Percentiles rank a stretch among this genome's conserved stretches.
phyloP scores from a whole-genome alignment of 1,284 basidiomycete species.

The Termitomyces sp. region DNA sequence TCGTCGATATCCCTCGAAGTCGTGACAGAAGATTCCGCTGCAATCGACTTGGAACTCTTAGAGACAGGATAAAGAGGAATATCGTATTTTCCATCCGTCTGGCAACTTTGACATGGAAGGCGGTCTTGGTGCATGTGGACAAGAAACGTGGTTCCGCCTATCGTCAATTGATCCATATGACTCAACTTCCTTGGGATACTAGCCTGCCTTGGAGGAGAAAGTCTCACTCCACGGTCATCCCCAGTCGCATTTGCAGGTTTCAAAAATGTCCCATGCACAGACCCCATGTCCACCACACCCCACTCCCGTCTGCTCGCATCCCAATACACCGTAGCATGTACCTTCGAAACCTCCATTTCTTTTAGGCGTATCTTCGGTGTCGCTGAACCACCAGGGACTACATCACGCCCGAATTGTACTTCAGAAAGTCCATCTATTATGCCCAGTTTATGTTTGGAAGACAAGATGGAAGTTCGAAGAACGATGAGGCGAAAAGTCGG shows the following conservation, averaged over 20 bases:
- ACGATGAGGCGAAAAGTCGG: conserved; percentile 55
- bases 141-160: conserved; percentile 65
- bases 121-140: conserved; percentile 62
- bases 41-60: conserved; percentile 21
- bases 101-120: conserved; percentile 59
- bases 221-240: conserved; percentile 35
- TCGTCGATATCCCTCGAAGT: conserved; percentile 24
- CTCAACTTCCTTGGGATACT: conserved; percentile 59
- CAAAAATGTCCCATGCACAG: conserved; percentile 72
- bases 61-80: conserved; percentile 53
- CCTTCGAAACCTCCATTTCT: conserved; percentile 76
- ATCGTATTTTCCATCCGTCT: conserved; percentile 42
- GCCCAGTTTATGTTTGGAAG: conserved; percentile 46
- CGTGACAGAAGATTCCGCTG: conserved; percentile 29
- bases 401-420: conserved; percentile 67
- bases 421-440: conserved; percentile 60
- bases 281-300: conserved; percentile 77
- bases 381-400: conserved; percentile 40
- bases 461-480: conserved; percentile 45
- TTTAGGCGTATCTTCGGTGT: conserved; percentile 66
- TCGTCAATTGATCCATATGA: conserved; percentile 59
- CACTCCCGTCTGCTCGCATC: conserved; percentile 53
- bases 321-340: conserved; percentile 73
- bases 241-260: conserved; percentile 25
- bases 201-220: conserved; percentile 60